Base-by-base conservation (phyloP, 1,284 basidiomycete genomes). In the Ustilago vetiveriae region DNA sequence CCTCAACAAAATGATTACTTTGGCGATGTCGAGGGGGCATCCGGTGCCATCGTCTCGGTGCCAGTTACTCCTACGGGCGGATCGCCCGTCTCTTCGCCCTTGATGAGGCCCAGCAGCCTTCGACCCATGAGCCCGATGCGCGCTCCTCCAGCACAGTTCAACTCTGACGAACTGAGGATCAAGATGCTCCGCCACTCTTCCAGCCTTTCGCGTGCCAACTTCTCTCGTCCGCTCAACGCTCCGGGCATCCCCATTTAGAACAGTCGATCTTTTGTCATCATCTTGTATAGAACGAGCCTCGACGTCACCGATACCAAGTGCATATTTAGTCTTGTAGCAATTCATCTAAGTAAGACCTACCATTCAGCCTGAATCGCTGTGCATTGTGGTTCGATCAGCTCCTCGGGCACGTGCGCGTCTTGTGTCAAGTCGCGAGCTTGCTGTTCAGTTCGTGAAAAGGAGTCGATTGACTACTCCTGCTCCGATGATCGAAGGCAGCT, bases 111-210 rank as follows among this genome's bases (percentile, higher is more conserved):
- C 1, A 50, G 56, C 51, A 59, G 51, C 44, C 48, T 30, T 17
- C 56, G 64, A 10, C 64, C 64, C n/a, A 39, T 59, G 39, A 67
- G 64, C 52, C 64, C 56, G 1, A 54, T 56, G 51, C 38, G 48
- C 11, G 64, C 64, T 26, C 64, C 64, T 19, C 64, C 64, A 19
- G 64, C 57, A 21, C 47, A 50, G 13, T 67, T 67, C 48, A 67
- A 67, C 40, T 50, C 50, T 41, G 57, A 55, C 26, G 57, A 67
- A 39, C 57, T 67, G 24, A 53, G 64, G 32, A 52, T 56, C 47
- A 67, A 60, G 43, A 67, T 67, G 64, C 64, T 67, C 22, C 64
- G 56, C 19, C 64, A 67, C 52, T 51, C 56, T 16, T 47, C 42
- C 26, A 54, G 39, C 24, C 52, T 51, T 22, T 51, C 46, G 29